phyloP scores from a whole-genome alignment of 306 rosid genomes.

The Prunus mira region DNA sequence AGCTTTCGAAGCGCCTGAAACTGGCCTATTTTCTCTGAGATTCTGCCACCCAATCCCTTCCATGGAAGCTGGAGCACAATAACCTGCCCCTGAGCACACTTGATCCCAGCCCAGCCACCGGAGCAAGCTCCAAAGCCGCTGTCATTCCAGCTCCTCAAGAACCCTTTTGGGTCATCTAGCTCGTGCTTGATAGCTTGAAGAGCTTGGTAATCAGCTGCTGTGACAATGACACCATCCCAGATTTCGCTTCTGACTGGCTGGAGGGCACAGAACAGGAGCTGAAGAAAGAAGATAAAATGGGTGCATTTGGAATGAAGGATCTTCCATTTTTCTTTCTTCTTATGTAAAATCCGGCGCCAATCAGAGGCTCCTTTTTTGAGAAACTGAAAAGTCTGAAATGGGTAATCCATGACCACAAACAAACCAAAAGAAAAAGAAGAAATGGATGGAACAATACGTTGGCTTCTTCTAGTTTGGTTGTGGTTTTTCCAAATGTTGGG shows the following conservation, averaged over 20 bases:
- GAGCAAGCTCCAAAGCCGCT: conserved; percentile 86
- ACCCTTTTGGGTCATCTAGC: conserved; percentile 73
- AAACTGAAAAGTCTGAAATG: conserved; percentile 22
- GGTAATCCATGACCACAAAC: conserved; percentile 29
- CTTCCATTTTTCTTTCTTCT: conserved; percentile 50
- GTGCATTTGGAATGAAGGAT: neutral
- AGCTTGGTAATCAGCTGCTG: conserved; percentile 67
- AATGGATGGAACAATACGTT: neutral
- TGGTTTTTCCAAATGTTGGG: neutral
- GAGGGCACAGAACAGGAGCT: conserved; percentile 18
- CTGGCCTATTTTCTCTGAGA: conserved; percentile 70
- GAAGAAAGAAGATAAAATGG: conserved; percentile 26
- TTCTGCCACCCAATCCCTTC: conserved; percentile 66
- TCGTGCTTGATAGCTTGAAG: conserved; percentile 87
- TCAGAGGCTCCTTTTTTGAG: neutral
- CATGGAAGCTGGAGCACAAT: conserved; percentile 91
- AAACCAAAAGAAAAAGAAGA: neutral
- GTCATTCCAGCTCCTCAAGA: conserved; percentile 80
- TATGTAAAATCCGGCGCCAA: conserved; percentile 27
- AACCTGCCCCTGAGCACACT: conserved; percentile 91
- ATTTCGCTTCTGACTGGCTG: conserved; percentile 38
- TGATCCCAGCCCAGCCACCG: conserved; percentile 84
- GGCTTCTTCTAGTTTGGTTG: neutral
- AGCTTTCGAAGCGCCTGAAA: conserved; percentile 77
- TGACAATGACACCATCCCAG: conserved; percentile 86